phyloP scores from a whole-genome alignment of 1,284 basidiomycete genomes.

The Inonotus hispidus region DNA sequence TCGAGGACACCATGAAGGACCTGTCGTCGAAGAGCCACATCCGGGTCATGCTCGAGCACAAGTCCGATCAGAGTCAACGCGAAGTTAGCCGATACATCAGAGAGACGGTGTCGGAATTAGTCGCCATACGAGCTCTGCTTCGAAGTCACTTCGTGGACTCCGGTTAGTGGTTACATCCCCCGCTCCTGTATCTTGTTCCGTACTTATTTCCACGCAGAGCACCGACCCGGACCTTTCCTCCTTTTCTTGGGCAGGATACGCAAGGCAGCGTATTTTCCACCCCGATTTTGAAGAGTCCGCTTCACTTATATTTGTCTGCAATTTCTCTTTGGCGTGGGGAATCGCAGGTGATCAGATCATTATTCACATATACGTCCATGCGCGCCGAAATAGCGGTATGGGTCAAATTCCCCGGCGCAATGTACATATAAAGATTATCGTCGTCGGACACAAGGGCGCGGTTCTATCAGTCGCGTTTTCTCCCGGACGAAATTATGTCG shows the following conservation, averaged over 20 bases:
- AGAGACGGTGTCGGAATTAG: not conserved
- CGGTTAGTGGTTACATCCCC: too few species aligned
- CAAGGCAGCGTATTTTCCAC: too few species aligned
- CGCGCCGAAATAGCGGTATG: not conserved
- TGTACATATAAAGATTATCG: not conserved
- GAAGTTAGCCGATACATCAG: not conserved
- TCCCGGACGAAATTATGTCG: not conserved
- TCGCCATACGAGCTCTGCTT: not conserved
- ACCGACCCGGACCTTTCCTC: not conserved
- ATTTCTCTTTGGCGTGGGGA: too few species aligned
- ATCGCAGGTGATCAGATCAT: not conserved
- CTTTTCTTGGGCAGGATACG: too few species aligned
- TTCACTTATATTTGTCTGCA: too few species aligned
- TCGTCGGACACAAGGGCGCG: not conserved
- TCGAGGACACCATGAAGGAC: not conserved
- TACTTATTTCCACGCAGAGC: not conserved
- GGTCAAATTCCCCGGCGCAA: not conserved
- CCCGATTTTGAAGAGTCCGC: too few species aligned
- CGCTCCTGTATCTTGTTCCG: too few species aligned
- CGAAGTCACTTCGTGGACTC: not conserved
- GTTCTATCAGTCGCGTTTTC: not conserved
- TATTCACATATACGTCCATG: not conserved
- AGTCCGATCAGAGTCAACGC: not conserved
- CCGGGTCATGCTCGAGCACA: not conserved
- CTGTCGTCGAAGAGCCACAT: not conserved